Conservation (phyloP, 768 basidiomycete species). For the Rubroboletus satanas region DNA sequence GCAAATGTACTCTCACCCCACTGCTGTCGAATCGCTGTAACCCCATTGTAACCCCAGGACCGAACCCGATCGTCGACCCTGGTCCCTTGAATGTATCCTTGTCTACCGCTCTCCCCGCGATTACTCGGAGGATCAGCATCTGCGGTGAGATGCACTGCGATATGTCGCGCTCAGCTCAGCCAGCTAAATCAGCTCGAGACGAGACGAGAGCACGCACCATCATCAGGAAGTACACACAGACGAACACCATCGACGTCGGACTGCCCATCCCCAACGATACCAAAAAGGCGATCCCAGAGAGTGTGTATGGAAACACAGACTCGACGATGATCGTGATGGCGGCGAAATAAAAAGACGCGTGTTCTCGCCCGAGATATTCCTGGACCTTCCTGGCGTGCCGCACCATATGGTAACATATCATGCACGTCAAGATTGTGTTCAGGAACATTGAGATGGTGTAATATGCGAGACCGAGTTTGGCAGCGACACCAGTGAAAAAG, state of each 20-base stretch:
- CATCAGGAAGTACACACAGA: slow-evolving; percentile 12
- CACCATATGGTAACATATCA: slow-evolving; percentile 23
- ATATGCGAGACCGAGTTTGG: slow-evolving; percentile 18
- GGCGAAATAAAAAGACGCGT: background rate
- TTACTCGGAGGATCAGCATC: slow-evolving; percentile 24
- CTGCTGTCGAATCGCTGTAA: background rate
- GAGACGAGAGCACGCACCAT: slow-evolving; percentile 13
- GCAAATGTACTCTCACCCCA: background rate
- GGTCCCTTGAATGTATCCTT: background rate
- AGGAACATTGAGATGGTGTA: slow-evolving; percentile 12
- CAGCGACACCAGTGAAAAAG: slow-evolving; percentile 13
- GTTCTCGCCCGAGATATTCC: slow-evolving; percentile 13
- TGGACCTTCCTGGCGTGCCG: slow-evolving; percentile 4
- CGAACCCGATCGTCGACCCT: slow-evolving; percentile 11
- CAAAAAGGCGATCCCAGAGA: slow-evolving; percentile 24
- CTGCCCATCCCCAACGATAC: slow-evolving; percentile 17
- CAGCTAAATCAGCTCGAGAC: no score
- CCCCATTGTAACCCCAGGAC: background rate
- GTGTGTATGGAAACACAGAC: slow-evolving; percentile 23
- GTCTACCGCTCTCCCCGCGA: slow-evolving; percentile 14
- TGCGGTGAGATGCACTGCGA: slow-evolving; percentile 28
- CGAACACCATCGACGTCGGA: slow-evolving; percentile 8
- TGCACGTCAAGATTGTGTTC: slow-evolving; percentile 16
- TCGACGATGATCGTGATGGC: slow-evolving; percentile 16
- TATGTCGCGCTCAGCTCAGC: background rate